A percentile compares a stretch with the other conserved stretches of the same genome.
These are phyloP conservation scores for Fusarium torreyae DNA, from an alignment of 2,329 filamentous ascomycete genomes.

Conservation along the genomic window DNA sequence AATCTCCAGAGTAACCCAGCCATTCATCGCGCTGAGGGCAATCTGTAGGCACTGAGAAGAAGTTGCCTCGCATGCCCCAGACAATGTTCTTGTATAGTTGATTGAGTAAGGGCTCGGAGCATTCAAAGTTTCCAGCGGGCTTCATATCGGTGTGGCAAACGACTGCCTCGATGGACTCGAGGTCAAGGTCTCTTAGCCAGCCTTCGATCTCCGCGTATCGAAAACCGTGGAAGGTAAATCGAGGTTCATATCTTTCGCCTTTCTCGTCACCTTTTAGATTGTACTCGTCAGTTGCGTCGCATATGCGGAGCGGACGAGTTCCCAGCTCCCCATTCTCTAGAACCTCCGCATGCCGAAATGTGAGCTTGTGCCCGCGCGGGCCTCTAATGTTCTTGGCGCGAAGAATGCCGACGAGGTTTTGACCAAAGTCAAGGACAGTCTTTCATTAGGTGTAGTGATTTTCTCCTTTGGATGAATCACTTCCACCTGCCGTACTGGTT, in stretches of 20 bases:
- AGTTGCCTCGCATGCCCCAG: conserved; percentile 72
- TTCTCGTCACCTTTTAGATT: conserved; percentile 27
- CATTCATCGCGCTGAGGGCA: conserved; percentile 70
- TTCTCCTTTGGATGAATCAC: conserved; percentile 34
- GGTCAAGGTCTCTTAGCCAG: conserved; percentile 51
- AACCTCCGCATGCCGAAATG: conserved; percentile 68
- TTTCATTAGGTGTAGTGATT: conserved; percentile 56
- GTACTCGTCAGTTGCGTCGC: conserved; percentile 34
- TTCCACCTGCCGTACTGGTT: conserved; percentile 27
- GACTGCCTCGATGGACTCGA: conserved; percentile 45
- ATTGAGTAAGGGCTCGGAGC: conserved; percentile 67
- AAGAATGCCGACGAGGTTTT: conserved; percentile 68
- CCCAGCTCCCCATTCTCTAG: conserved; percentile 64
- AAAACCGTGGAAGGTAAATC: conserved; percentile 70
- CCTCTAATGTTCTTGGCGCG: conserved; percentile 59
- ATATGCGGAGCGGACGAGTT: conserved; percentile 43
- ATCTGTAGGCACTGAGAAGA: conserved; percentile 69
- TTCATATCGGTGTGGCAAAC: conserved; percentile 67
- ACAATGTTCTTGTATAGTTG: conserved; percentile 66
- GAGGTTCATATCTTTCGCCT: conserved; percentile 58
- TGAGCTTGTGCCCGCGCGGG: conserved; percentile 58
- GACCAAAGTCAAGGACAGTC: conserved; percentile 69
- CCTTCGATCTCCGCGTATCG: conserved; percentile 65
- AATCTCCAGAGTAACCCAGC: conserved; percentile 67
- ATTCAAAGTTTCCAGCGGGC: conserved; percentile 64